Evolutionary conservation across 306 rosid species (phyloP), one percentile per base, ranked within the genome.

Genomic region (Oemleria cerasiformis): DNA sequence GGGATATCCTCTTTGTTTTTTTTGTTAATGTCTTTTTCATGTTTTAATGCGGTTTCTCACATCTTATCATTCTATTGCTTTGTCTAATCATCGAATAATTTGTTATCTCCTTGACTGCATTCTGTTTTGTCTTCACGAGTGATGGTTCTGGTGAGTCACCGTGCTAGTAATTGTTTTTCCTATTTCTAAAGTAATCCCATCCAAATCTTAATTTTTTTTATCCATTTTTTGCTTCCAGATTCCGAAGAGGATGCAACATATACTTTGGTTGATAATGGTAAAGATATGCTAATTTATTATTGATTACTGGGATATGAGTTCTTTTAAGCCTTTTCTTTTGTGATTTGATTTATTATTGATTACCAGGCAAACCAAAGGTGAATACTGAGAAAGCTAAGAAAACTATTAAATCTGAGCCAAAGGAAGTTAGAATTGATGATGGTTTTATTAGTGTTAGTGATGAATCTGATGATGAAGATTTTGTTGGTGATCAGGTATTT

Each of bases 1-100:
- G 59, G 69, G 67, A 74, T 90, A 87, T 87, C 87, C 92, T 90
- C 36, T 30, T 30, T 30, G 36, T 30, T 30, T 51, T 51, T 80
- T 81, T 55, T 65, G 64, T 60, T 70, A 21, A 42, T 9, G n/a
- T 43, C 47, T 62, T 51, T 30, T 61, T 48, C 20, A 10, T 54
- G 16, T 76, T 71, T 72, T 10, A 79, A 73, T 61, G 51, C 44
- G 48, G 44, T 55, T 54, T 14, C 40, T 63, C 79, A 17, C 16
- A 58, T 54, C 12, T 19, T 38, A 7, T 9, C 20, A 15, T 58
- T 38, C 23, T 16, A 16, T 14, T 40, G 40, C 49, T 54, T 69
- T 20, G 51, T 53, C 21, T 69, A 40, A 54, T 21, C n/a, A 15
- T 41, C 20, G 53, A 25, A 41, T 67, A 63, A 40, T 50, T 20